Base-by-base conservation (phyloP, 1,284 basidiomycete genomes). In the Ganoderma leucocontextum region DNA sequence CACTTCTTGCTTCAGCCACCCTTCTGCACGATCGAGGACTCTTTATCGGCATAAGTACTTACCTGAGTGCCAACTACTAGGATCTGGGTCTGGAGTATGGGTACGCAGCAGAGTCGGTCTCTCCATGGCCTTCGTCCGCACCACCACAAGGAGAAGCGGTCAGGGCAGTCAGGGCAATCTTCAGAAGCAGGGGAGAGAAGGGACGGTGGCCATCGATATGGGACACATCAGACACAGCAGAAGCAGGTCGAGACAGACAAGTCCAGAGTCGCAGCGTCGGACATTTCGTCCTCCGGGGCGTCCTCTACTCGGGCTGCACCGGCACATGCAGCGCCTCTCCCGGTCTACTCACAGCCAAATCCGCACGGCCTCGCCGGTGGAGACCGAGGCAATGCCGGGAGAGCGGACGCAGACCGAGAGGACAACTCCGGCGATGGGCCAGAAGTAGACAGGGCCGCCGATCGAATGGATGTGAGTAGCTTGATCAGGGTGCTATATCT, bases 401-500 rank as follows among this genome's bases (percentile, higher is more conserved):
- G 52, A 13, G 22, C 22, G 22, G 47, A 52, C 17, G 36, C 2
- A 6, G 44, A 49, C 13, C 9, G 57, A 19, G 57, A 22, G 47
- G 25, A 35, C 35, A 38, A 19, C 17, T 41, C 39, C 29, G 38
- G 49, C 4, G 52, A 42, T 41, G 44, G 35, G 15, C 38, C 42
- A 22, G 44, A 60, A 29, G 47, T 17, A 22, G 44, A 15, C 42
- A 39, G 36, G 19, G 49, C 33, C 52, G 52, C 42, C 60, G 60
- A 60, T 41, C 17, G 60, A 42, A 42, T 25, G 38, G n/a, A 38
- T 60, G 69, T 63, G 63, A 66, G 71, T 69, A 42, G 55, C 65
- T 60, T 62, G 69, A 72, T 70, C 68, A 47, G 57, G 22, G 29
- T 68, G 63, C 69, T 68, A 65, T 63, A 52, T 52, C 10, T 52